These are phyloP conservation scores for Zostera marina DNA, from an alignment of 116 monocot species.

Conservation along the genomic window DNA sequence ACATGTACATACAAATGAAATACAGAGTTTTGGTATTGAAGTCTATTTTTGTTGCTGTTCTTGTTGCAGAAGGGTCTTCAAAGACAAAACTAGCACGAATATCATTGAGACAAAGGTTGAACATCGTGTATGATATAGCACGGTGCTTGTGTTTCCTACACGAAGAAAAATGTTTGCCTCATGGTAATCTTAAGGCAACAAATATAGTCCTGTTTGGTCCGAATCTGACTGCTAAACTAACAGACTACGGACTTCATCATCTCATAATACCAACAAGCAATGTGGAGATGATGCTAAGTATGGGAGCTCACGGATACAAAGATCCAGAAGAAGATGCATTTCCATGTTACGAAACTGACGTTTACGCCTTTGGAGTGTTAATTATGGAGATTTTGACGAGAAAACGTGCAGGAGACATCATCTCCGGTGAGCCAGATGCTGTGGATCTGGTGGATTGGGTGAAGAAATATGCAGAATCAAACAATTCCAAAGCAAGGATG, in stretches of 20 bases:
- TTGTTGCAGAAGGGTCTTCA: slow-evolving; percentile 38
- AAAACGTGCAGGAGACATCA: slow-evolving; percentile 85
- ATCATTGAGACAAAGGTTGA: slow-evolving; percentile 59
- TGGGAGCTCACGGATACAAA: slow-evolving; percentile 72
- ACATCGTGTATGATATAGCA: slow-evolving; percentile 54
- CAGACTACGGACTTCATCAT: slow-evolving; percentile 64
- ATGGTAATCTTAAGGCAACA: slow-evolving; percentile 76
- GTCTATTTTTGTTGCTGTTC: neutral
- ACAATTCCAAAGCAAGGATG: slow-evolving; percentile 41
- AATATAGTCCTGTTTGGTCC: slow-evolving; percentile 65
- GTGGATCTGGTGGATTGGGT: slow-evolving; percentile 97
- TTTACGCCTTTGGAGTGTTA: slow-evolving; percentile 83
- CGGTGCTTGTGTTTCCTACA: slow-evolving; percentile 63
- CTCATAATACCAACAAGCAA: slow-evolving; percentile 47
- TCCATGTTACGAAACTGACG: slow-evolving; percentile 61
- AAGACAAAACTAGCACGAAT: slow-evolving; percentile 51
- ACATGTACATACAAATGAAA: too few relatives aligned
- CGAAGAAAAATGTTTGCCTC: slow-evolving; percentile 44
- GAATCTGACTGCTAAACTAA: slow-evolving; percentile 36
- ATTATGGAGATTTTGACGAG: slow-evolving; percentile 83
- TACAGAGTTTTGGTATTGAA: too few relatives aligned
- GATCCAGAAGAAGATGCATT: slow-evolving; percentile 51
- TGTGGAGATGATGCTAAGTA: slow-evolving; percentile 51
- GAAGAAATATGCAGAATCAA: slow-evolving; percentile 23
- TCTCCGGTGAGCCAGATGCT: slow-evolving; percentile 77